phyloP scores from a whole-genome alignment of 2,329 filamentous ascomycete genomes.

The Fusarium nurragi region DNA sequence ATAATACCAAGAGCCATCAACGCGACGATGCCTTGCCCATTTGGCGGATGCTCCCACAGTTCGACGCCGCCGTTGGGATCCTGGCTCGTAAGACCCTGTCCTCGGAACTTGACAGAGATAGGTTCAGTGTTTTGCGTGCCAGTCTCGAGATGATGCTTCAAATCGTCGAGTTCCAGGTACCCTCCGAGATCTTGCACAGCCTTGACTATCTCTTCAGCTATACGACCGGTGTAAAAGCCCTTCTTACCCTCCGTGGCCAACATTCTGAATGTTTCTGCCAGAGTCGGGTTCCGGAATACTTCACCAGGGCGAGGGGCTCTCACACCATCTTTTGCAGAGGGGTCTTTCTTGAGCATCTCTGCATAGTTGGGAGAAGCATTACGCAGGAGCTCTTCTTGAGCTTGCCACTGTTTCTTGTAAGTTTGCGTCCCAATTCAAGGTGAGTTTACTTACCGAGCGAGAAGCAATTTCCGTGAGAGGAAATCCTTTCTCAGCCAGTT shows the following conservation, averaged over 20 bases:
- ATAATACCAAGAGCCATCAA: constrained; percentile 94
- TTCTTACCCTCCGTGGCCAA: constrained; percentile 84
- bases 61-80: constrained; percentile 67
- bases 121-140: constrained; percentile 84
- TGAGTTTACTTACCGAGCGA: constrained; percentile 64
- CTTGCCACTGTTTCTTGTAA: constrained; percentile 71
- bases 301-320: constrained; percentile 83
- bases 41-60: constrained; percentile 96
- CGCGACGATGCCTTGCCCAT: constrained; percentile 94
- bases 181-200: constrained; percentile 81
- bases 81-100: constrained; percentile 60
- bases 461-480: constrained; percentile 85
- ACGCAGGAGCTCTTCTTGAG: constrained; percentile 70
- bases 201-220: constrained; percentile 83
- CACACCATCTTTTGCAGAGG: constrained; percentile 71
- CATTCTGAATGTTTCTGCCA: constrained; percentile 82
- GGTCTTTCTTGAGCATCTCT: constrained; percentile 87
- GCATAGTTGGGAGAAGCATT: constrained; percentile 83
- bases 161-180: constrained; percentile 79
- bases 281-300: constrained; percentile 84
- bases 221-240: constrained; percentile 88
- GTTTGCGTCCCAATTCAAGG: rapidly evolving
- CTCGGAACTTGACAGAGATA: constrained; percentile 81
- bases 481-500: constrained; percentile 87
- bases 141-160: constrained; percentile 74